Evolutionary conservation across 23 red algal genomes (phyloP).

Genomic region (Cyanidium caldarium): DNA sequence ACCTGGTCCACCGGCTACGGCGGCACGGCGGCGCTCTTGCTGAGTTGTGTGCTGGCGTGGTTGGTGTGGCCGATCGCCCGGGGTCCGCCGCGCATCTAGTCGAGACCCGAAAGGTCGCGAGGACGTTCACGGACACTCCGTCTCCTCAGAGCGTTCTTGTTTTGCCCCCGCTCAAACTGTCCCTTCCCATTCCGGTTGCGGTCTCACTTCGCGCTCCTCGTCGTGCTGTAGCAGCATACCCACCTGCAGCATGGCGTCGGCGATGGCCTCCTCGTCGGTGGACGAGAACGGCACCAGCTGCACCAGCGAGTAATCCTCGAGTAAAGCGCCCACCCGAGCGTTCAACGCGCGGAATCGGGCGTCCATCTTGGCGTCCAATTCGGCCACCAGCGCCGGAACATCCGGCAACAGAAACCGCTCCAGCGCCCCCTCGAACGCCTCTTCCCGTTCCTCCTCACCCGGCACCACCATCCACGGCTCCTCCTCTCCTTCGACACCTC

Average conservation of each 20-base stretch:
- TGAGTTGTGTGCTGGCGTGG: too few species aligned
- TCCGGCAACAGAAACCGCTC: background rate
- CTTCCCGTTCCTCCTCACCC: too few species aligned
- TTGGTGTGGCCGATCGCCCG: too few species aligned
- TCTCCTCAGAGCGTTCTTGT: too few species aligned
- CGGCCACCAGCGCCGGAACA: background rate
- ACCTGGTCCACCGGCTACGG: background rate
- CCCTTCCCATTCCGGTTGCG: background rate
- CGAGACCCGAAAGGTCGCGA: too few species aligned
- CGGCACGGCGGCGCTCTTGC: background rate
- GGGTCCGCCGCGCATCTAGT: too few species aligned
- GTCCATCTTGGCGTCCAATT: background rate
- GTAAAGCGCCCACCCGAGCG: slow-evolving; percentile 27
- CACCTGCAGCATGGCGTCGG: slow-evolving; percentile 33
- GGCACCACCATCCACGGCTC: too few species aligned
- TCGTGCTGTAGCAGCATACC: slow-evolving; percentile 64
- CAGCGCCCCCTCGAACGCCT: background rate
- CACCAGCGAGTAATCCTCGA: slow-evolving; percentile 33
- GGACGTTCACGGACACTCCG: too few species aligned
- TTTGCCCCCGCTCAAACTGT: too few species aligned
- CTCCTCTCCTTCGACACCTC: background rate
- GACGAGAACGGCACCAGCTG: background rate
- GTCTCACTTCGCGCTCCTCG: slow-evolving; percentile 32
- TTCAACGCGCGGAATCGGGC: slow-evolving; percentile 15
- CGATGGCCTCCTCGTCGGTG: slow-evolving; percentile 42